Conservation (phyloP, 441 rosid species). For the Flueggea neowawraea region DNA sequence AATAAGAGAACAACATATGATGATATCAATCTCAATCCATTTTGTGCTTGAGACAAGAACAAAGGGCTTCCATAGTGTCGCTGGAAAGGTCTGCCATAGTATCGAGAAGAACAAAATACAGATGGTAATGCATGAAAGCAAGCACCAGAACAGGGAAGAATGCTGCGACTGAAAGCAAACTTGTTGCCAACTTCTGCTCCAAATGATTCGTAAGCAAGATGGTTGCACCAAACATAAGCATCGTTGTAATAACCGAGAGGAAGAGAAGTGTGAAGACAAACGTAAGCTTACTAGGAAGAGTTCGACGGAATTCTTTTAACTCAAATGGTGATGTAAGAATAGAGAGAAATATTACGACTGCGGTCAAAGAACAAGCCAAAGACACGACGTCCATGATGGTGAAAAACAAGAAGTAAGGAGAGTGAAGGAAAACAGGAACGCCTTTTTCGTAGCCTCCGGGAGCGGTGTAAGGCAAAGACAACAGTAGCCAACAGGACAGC, state of each 20-base stretch:
- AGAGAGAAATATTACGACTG: constrained; percentile 22
- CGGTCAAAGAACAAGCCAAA: constrained; percentile 17
- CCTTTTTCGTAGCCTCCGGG: constrained; percentile 25
- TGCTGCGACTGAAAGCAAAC: constrained; percentile 1
- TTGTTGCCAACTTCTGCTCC: neutral
- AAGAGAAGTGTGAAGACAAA: constrained; percentile 23
- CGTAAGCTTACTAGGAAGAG: constrained; percentile 10
- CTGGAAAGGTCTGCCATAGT: neutral
- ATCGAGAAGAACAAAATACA: neutral
- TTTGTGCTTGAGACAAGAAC: no score
- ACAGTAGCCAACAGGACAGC: constrained; percentile 23
- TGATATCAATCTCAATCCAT: no score
- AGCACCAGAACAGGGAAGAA: constrained; percentile 10
- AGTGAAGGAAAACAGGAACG: constrained; percentile 12
- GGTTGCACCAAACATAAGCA: constrained; percentile 17
- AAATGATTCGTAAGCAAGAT: constrained; percentile 12
- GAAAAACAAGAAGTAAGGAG: constrained; percentile 11
- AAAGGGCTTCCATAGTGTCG: no score
- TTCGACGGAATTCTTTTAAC: neutral
- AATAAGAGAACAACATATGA: no score
- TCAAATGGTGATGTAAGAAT: constrained; percentile 16
- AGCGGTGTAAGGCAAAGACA: constrained; percentile 21
- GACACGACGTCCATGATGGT: constrained; percentile 12
- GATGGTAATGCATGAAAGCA: constrained; percentile 4
- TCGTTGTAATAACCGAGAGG: constrained; percentile 15